A percentile compares a stretch with the other conserved stretches of the same genome.
Conservation (phyloP, 139 green algal species). For the Ulvella scutata region DNA sequence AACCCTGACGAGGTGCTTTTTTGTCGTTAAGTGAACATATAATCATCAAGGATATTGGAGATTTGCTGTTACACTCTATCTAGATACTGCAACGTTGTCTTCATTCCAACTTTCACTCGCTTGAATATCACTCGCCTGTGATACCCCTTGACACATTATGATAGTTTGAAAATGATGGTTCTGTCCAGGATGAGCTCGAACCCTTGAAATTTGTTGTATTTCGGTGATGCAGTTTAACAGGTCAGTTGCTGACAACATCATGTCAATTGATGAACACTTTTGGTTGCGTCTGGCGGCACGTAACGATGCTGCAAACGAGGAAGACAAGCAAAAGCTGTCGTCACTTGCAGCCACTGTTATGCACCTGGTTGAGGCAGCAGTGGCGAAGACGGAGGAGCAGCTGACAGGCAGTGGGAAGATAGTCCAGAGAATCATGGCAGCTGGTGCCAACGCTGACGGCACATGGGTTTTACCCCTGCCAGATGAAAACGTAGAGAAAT, state of each 20-base stretch:
- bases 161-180: background rate
- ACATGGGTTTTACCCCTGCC: conserved; percentile 78
- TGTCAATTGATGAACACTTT: conserved; percentile 74
- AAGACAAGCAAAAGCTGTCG: conserved; percentile 31
- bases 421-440: conserved; percentile 53
- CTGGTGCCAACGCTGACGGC: conserved; percentile 59
- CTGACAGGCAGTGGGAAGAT: conserved; percentile 40
- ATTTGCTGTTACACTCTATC: too few relatives aligned
- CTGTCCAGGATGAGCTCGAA: background rate
- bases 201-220: background rate
- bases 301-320: conserved; percentile 39
- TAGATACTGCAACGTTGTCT: background rate
- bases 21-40: too few relatives aligned
- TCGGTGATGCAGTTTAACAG: conserved; percentile 32
- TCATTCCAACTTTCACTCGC: background rate
- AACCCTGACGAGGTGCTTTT: conserved; percentile 39
- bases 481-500: conserved; percentile 25
- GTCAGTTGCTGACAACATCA: conserved; percentile 69
- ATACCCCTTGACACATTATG: background rate
- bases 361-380: conserved; percentile 64
- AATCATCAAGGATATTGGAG: too few relatives aligned
- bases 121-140: background rate
- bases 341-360: conserved; percentile 40
- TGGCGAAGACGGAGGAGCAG: conserved; percentile 56
- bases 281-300: conserved; percentile 79